Conservation (phyloP, 805 yeast species). For the Cyberlindnera maclurae region DNA sequence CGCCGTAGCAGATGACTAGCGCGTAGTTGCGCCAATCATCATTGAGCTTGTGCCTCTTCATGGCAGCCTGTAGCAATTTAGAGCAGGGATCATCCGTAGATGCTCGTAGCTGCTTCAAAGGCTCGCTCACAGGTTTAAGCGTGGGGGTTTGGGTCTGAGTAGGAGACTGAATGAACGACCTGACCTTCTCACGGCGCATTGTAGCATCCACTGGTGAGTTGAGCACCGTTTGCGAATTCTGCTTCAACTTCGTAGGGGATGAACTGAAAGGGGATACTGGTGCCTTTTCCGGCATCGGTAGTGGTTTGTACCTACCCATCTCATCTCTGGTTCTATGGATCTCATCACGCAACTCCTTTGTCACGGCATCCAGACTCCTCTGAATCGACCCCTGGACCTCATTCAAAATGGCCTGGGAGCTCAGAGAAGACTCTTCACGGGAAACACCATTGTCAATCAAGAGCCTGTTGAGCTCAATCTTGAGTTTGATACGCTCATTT, state of each 20-base stretch:
- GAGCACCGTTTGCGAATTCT: constrained; percentile 1
- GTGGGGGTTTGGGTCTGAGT: constrained; percentile 11
- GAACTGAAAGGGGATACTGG: constrained; percentile 24
- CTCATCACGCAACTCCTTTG: constrained; percentile 12
- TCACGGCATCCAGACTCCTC: constrained; percentile 6
- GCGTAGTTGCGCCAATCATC: constrained; percentile 87
- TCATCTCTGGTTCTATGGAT: constrained; percentile 14
- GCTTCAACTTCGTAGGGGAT: constrained; percentile 21
- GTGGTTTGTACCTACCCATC: constrained; percentile 9
- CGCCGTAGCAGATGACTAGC: constrained; percentile 83
- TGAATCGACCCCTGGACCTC: constrained; percentile 13
- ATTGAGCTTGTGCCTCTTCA: constrained; percentile 74
- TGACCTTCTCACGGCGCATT: constrained; percentile 3
- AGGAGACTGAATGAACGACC: constrained; percentile 13
- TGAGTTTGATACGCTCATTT: constrained; percentile 50
- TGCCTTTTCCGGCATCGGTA: constrained; percentile 21
- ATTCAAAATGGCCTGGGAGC: constrained; percentile 7
- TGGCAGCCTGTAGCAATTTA: constrained; percentile 80
- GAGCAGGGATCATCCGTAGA: constrained; percentile 89
- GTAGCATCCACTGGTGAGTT: constrained; percentile 9
- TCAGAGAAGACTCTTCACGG: constrained; percentile 7
- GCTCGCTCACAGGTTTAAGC: constrained; percentile 39
- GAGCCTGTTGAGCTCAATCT: constrained; percentile 52
- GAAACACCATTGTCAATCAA: constrained; percentile 18
- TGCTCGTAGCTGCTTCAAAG: constrained; percentile 76